Conservation (phyloP, 257 asterid species). For the Przewalskia tangutica region DNA sequence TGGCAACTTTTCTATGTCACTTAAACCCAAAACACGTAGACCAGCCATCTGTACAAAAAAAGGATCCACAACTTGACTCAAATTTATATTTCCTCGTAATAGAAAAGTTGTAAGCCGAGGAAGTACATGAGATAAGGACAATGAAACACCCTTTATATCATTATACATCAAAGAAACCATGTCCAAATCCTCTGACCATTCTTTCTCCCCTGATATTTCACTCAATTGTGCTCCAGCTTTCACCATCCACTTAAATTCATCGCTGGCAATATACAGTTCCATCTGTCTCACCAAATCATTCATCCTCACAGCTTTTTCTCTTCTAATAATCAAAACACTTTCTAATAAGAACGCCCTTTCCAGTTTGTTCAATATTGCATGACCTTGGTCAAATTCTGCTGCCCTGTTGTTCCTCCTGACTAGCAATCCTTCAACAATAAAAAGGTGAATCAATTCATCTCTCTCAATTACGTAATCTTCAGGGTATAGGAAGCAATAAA, state of each 20-base stretch:
- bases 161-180: neutral
- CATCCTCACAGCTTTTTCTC: too few species aligned
- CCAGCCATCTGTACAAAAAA: neutral
- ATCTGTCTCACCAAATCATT: constrained; percentile 1
- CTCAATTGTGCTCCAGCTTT: neutral
- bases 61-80: neutral
- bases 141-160: neutral
- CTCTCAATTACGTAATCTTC: neutral
- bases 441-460: constrained; percentile 6
- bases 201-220: neutral
- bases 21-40: neutral
- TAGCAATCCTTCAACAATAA: constrained; percentile 10
- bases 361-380: constrained; percentile 10
- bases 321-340: too few species aligned
- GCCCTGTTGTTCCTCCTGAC: neutral
- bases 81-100: neutral
- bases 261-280: neutral
- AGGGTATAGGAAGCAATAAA: constrained; percentile 20
- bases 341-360: constrained; percentile 9
- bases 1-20: neutral
- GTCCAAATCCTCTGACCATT: neutral
- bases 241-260: constrained; percentile 3
- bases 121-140: neutral
- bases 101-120: constrained; percentile 1
- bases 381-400: constrained; percentile 9